Base-by-base conservation (phyloP, 441 rosid species). In the Mallotus japonicus region DNA sequence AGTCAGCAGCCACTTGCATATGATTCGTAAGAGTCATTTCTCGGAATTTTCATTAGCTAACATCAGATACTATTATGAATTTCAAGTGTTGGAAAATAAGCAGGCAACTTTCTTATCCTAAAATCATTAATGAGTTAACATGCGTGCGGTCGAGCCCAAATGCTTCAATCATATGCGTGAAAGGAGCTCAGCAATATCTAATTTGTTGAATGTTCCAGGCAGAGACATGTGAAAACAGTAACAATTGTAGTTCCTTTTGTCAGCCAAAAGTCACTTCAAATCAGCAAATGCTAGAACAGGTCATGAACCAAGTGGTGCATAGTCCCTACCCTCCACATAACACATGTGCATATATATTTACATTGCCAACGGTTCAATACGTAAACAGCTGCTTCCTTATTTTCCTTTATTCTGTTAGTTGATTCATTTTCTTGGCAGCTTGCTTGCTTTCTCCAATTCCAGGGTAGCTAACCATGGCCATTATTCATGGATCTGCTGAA, bases 391-490 rank as follows among this genome's bases (percentile, higher is more conserved):
- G 1, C 58, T 58, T 28, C 42, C 17, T 70, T 51, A 16, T 59
- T 68, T 40, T 20, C 16, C 37, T 22, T 17, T 42, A 19, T 44
- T 32, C 37, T 7, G 37, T 14, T 0, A 46, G 1, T 7, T 59
- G 13, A 6, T 59, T 57, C 34, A 19, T 67, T 19, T 19, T 17
- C n/a, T 50, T 19, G 32, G 15, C 62, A 54, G 32, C 65, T 69
- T 69, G 28, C 71, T 12, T 47, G 57, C 34, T 54, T 34, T 42
- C 67, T 62, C 67, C 57, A 53, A 7, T 44, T 59, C 22, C 8
- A 40, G 11, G 11, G 58, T 20, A 20, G 28, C 20, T 47, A 49
- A 62, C 40, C 40, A 77, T 79, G 79, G 73, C 65, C 20, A 57
- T 54, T 34, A 56, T 63, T 40, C 19, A 22, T 68, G 70, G 34